Evolutionary conservation across 2,329 filamentous ascomycete genomes (phyloP), one percentile per base, ranked within the genome.

Genomic region (Penicillium janthinellum): DNA sequence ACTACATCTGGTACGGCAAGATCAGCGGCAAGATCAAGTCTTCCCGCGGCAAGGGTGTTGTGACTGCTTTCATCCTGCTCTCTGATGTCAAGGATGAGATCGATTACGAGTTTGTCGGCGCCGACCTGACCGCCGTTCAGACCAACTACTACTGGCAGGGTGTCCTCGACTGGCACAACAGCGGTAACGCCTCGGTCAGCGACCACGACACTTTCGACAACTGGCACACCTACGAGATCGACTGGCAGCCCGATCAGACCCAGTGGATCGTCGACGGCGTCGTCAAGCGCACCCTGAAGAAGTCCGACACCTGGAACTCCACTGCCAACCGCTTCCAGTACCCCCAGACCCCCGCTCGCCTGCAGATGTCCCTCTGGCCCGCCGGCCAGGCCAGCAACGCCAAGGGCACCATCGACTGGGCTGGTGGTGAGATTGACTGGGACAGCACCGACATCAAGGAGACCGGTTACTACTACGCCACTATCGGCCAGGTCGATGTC

Each of bases 91-190:
- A 97, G 83, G 95, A 99, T 73, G 95, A 99, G 78, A 96, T 99
- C 71, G 95, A 99, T 80, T 98, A 92, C 75, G 95, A 99, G 77
- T 98, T 90, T 75, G 85, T 99, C 56, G 95, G 95, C 66, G 85
- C 85, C 47, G 91, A 97, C 71, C 82, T 96, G 63, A 73, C 82
- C 49, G 85, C 84, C 63, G 91, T 90, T 17, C 93, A 99, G 81
- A 95, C 92, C 74, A 99, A 99, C 81, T 99, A 88, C 82, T 99
- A 97, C 80, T 97, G 90, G 80, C 93, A 97, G 80, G 95, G 95
- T 72, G 89, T 97, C 64, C 89, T 91, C 41, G 84, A 94, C 76
- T 98, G 92, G 67, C 66, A 67, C 56, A 68, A 70, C 73, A 88
- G 86, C 10, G 82, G 77, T 56, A 94, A 96, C 75, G 86, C 92